Conservation (phyloP, 2,329 filamentous ascomycete species). For the Nigrograna mackinnonii region DNA sequence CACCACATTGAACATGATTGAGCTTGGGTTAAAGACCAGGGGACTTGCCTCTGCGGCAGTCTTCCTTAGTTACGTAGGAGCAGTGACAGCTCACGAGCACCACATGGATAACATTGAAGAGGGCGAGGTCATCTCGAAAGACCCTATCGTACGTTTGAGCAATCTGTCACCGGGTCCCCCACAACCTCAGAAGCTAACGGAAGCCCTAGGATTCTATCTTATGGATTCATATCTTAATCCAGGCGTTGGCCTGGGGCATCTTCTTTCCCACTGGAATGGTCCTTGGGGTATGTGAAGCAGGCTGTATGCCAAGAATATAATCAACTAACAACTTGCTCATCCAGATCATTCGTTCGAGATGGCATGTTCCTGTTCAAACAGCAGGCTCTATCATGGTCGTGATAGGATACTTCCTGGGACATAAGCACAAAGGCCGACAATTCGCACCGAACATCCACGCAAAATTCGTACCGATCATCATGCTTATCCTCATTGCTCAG, state of each 20-base stretch:
- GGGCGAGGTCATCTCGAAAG: conserved; percentile 38
- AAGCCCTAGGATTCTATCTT: conserved; percentile 69
- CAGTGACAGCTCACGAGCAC: conserved; percentile 46
- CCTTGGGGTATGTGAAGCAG: conserved; percentile 68
- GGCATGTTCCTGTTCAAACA: conserved; percentile 90
- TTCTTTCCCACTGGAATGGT: conserved; percentile 97
- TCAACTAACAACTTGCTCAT: conserved; percentile 9
- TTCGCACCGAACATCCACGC: conserved; percentile 83
- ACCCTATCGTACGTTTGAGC: conserved; percentile 34
- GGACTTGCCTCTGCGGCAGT: conserved; percentile 20
- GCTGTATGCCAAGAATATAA: background rate
- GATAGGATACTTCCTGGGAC: conserved; percentile 87
- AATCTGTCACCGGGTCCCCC: background rate
- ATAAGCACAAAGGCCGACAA: conserved; percentile 85
- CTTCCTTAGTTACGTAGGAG: conserved; percentile 39
- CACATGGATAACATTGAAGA: conserved; percentile 43
- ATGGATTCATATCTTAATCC: conserved; percentile 92
- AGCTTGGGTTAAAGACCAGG: conserved; percentile 13
- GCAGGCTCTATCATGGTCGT: conserved; percentile 75
- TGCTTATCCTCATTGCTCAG: conserved; percentile 78
- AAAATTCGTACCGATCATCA: conserved; percentile 77
- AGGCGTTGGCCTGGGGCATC: conserved; percentile 85
- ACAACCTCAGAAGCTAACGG: conserved; percentile 11
- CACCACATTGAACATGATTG: conserved; percentile 12
- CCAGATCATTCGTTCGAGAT: conserved; percentile 85